A percentile compares a stretch with the other conserved stretches of the same genome.
Conservation (phyloP, 441 rosid genomes). For the Monsonia emarginata region DNA sequence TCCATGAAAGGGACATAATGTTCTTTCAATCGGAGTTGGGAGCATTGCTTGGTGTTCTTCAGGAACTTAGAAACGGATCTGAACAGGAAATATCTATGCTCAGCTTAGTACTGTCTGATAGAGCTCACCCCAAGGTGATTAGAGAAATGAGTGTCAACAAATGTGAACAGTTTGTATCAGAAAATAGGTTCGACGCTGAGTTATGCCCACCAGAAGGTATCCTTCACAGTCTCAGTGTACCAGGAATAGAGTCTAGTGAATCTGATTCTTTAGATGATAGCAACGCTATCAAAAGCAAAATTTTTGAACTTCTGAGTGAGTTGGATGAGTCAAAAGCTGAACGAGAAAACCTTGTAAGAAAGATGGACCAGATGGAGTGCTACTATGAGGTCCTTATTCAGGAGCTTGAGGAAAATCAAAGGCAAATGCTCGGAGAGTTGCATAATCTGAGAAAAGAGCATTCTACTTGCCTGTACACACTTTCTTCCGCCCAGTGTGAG, state of each 20-base stretch:
- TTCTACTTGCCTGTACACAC: slow-evolving; percentile 57
- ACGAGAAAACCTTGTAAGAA: slow-evolving; percentile 69
- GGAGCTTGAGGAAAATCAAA: slow-evolving; percentile 97
- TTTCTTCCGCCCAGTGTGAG: slow-evolving; percentile 67
- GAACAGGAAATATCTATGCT: slow-evolving; percentile 37
- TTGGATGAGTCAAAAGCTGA: slow-evolving; percentile 87
- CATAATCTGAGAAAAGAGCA: slow-evolving; percentile 88
- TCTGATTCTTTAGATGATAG: slow-evolving; percentile 46
- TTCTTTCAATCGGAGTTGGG: slow-evolving; percentile 57
- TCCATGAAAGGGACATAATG: slow-evolving; percentile 53
- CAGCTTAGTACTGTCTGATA: slow-evolving; percentile 36
- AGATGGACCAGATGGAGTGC: slow-evolving; percentile 98
- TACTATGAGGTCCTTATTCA: slow-evolving; percentile 90
- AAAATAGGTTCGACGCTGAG: slow-evolving; percentile 49
- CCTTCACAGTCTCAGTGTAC: slow-evolving; percentile 55
- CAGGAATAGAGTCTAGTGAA: slow-evolving; percentile 56
- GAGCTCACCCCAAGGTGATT: slow-evolving; percentile 24
- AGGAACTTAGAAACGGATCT: slow-evolving; percentile 62
- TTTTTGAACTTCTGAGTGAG: slow-evolving; percentile 75
- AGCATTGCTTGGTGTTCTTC: slow-evolving; percentile 47
- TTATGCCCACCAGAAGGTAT: slow-evolving; percentile 71
- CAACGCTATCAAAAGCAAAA: slow-evolving; percentile 60
- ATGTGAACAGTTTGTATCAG: slow-evolving; percentile 35
- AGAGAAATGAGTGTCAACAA: slow-evolving; percentile 33
- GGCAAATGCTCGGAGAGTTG: slow-evolving; percentile 80